Evolutionary conservation across 1,139 yeast genomes (phyloP).

Genomic region (Candida mesenterica): DNA sequence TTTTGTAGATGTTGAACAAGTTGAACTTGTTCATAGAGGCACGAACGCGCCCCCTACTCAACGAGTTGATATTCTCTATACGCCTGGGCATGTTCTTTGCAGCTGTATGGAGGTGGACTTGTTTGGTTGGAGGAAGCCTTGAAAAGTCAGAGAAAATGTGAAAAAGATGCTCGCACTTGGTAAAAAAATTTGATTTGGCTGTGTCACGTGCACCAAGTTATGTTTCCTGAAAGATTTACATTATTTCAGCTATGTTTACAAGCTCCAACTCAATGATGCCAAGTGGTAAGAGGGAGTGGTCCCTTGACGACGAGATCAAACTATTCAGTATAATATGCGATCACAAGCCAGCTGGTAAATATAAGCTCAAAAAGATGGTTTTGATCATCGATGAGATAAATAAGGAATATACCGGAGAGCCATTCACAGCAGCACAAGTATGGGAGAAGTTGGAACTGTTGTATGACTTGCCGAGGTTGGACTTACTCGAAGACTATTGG

Average conservation of each 20-base stretch:
- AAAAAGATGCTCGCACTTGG: no score
- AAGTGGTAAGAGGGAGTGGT: slow-evolving; percentile 46
- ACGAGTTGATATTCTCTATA: slow-evolving; percentile 55
- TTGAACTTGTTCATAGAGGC: slow-evolving; percentile 92
- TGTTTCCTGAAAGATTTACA: no score
- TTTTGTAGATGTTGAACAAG: slow-evolving; percentile 80
- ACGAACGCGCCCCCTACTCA: slow-evolving; percentile 74
- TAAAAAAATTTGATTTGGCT: no score
- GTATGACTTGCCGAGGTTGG: slow-evolving; percentile 58
- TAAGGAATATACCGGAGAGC: slow-evolving; percentile 19
- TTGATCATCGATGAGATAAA: slow-evolving; percentile 55
- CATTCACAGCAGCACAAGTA: slow-evolving; percentile 49
- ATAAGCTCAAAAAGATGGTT: slow-evolving; percentile 60
- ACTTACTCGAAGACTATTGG: slow-evolving; percentile 43
- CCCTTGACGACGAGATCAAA: slow-evolving; percentile 61
- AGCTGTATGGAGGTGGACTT: no score
- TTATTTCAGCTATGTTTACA: no score
- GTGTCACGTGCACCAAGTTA: no score
- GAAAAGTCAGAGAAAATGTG: no score
- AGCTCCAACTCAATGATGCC: no score
- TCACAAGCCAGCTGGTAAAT: slow-evolving; percentile 61
- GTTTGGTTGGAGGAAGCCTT: no score
- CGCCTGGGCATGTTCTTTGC: slow-evolving; percentile 62
- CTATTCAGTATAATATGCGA: slow-evolving; percentile 67
- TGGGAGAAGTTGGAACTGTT: slow-evolving; percentile 55